phyloP scores from a whole-genome alignment of 2,329 filamentous ascomycete species.

The Aspergillus vadensis region DNA sequence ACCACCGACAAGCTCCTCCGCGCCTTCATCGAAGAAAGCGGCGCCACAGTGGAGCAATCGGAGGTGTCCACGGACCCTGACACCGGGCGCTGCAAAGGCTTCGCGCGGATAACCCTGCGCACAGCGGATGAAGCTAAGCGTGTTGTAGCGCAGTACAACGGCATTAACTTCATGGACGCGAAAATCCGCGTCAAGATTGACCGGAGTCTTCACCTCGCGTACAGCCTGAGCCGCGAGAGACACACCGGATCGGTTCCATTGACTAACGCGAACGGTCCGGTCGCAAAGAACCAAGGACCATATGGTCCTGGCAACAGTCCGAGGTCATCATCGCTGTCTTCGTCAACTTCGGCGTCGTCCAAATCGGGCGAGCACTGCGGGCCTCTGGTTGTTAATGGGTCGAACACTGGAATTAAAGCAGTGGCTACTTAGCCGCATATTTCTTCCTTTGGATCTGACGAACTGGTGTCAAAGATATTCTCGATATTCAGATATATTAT shows the following conservation, averaged over 20 bases:
- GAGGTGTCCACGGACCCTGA: slow-evolving; percentile 31
- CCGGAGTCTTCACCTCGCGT: slow-evolving; percentile 19
- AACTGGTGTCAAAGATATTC: too few relatives aligned
- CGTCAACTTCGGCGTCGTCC: neutral
- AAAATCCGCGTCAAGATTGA: slow-evolving; percentile 39
- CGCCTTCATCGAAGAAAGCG: slow-evolving; percentile 31
- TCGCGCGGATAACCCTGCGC: slow-evolving; percentile 35
- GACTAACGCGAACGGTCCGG: neutral
- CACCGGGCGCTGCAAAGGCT: slow-evolving; percentile 24
- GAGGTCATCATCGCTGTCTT: neutral
- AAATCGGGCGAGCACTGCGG: slow-evolving; percentile 23
- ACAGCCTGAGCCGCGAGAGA: neutral
- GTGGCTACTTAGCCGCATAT: slow-evolving; percentile 14
- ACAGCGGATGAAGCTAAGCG: slow-evolving; percentile 39
- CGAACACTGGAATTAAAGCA: slow-evolving; percentile 26
- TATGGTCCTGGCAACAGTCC: neutral
- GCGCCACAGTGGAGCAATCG: slow-evolving; percentile 35
- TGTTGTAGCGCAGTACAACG: slow-evolving; percentile 38
- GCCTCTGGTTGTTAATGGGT: slow-evolving; percentile 40
- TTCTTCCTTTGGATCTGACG: too few relatives aligned
- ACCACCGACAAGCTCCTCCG: slow-evolving; percentile 34
- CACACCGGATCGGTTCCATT: neutral
- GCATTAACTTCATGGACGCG: slow-evolving; percentile 34
- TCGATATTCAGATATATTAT: too few relatives aligned
- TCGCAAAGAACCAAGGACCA: neutral